These are phyloP conservation scores for Asterophora lycoperdoides DNA, from an alignment of 768 basidiomycete genomes.

Conservation along the genomic window DNA sequence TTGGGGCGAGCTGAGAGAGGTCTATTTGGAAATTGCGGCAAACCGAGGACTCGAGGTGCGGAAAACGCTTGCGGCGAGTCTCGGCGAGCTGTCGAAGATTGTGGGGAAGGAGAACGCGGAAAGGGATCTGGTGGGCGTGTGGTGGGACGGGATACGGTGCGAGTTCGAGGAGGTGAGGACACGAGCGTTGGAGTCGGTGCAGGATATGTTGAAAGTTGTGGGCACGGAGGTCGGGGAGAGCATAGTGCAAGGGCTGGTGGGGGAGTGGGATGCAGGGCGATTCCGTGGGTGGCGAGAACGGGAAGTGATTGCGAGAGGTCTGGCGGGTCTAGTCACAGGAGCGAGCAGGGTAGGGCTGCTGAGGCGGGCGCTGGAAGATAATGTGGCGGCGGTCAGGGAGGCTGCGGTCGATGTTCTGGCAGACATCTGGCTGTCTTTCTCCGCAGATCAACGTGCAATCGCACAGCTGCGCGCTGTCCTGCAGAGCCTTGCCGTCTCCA, in stretches of 20 bases:
- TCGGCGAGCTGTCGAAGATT: constrained; percentile 87
- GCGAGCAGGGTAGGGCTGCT: constrained; percentile 47
- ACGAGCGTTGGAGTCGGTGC: constrained; percentile 66
- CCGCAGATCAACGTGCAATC: constrained; percentile 30
- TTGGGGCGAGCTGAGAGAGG: constrained; percentile 69
- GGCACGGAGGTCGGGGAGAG: constrained; percentile 40
- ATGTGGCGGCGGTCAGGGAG: constrained; percentile 82
- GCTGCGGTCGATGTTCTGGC: constrained; percentile 63
- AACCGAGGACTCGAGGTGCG: constrained; percentile 61
- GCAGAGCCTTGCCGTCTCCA: constrained; percentile 31
- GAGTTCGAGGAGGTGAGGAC: constrained; percentile 69
- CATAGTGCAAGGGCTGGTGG: constrained; percentile 43
- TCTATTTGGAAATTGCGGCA: constrained; percentile 64
- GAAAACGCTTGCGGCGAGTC: constrained; percentile 77
- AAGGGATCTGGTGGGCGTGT: constrained; percentile 67
- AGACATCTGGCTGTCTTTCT: constrained; percentile 37
- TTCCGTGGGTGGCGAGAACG: constrained; percentile 78
- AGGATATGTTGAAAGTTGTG: constrained; percentile 52
- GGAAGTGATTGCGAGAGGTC: constrained; percentile 56
- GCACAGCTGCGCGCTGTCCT: constrained; percentile 39
- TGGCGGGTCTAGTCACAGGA: constrained; percentile 45
- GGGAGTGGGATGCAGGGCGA: constrained; percentile 52
- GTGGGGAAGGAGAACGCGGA: constrained; percentile 67
- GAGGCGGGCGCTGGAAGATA: constrained; percentile 63
- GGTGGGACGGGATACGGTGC: constrained; percentile 53